Percentiles rank a stretch among this genome's conserved stretches.
phyloP scores from a whole-genome alignment of 1,284 basidiomycete genomes.

The Rhodotorula sp. region DNA sequence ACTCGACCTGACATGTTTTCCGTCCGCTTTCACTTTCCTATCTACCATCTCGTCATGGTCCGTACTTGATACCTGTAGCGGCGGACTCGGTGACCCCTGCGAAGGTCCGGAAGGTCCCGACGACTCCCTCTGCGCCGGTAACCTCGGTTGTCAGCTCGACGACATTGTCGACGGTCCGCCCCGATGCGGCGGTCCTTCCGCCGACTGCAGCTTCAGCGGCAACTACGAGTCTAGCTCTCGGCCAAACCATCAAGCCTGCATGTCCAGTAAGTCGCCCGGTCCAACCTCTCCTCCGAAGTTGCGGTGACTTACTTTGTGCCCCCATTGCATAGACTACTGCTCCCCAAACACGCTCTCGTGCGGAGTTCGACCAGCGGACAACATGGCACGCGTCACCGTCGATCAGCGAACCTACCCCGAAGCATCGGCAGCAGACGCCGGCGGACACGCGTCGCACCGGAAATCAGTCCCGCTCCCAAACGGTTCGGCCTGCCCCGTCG shows the following conservation, averaged over 20 bases:
- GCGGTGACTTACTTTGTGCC: background rate
- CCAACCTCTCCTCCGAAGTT: too few species aligned
- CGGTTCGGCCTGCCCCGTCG: constrained; percentile 22
- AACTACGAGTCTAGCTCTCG: constrained; percentile 17
- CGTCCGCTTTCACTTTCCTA: too few species aligned
- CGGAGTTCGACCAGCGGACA: background rate
- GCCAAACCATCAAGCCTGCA: constrained; percentile 30
- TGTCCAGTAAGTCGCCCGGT: constrained; percentile 18
- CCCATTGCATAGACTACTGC: constrained; percentile 8
- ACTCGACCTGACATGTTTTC: background rate
- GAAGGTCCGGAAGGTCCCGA: constrained; percentile 31
- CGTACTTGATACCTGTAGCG: background rate
- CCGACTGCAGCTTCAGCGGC: constrained; percentile 27
- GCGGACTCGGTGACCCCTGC: constrained; percentile 33
- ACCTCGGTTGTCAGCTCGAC: constrained; percentile 23
- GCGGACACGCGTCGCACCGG: background rate
- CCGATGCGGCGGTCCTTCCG: constrained; percentile 29
- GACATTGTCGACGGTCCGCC: constrained; percentile 12
- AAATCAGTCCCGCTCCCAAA: constrained; percentile 8
- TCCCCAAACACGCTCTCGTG: constrained; percentile 15
- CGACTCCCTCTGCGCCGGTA: constrained; percentile 31
- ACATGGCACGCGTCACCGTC: background rate
- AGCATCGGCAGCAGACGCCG: background rate
- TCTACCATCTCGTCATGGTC: background rate
- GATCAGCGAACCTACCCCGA: constrained; percentile 1